Conservation (phyloP, 768 basidiomycete genomes). For the Multifurca ochricompacta region DNA sequence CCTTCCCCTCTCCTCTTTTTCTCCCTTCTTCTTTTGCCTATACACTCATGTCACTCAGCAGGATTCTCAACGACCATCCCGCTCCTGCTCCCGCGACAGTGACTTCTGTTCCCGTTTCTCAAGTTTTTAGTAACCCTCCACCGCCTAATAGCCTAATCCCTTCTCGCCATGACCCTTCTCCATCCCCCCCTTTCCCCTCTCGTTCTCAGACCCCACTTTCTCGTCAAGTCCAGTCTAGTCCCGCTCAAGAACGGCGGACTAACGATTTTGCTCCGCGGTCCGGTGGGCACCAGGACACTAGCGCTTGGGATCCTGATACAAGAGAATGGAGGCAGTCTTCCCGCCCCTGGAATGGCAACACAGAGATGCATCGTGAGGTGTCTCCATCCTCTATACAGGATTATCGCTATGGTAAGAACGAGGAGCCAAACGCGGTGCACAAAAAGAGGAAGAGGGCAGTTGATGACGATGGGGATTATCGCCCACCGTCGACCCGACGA, state of each 20-base stretch:
- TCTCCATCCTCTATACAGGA: constrained; percentile 27
- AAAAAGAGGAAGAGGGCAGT: constrained; percentile 45
- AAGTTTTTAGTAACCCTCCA: constrained; percentile 24
- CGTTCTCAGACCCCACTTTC: constrained; percentile 16
- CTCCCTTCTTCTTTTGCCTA: not conserved
- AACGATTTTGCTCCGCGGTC: constrained; percentile 34
- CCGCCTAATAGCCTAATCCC: constrained; percentile 24
- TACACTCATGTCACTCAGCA: constrained; percentile 23
- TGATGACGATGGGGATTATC: constrained; percentile 51
- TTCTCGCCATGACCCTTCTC: constrained; percentile 16
- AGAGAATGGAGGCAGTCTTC: constrained; percentile 35
- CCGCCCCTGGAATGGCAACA: constrained; percentile 31
- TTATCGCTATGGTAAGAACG: constrained; percentile 21
- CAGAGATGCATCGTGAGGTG: constrained; percentile 28
- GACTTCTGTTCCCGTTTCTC: constrained; percentile 27
- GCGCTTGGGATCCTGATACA: constrained; percentile 34
- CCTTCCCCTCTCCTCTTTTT: too few species aligned
- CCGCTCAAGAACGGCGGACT: constrained; percentile 26
- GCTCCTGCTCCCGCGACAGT: constrained; percentile 21
- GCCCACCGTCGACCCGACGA: constrained; percentile 43
- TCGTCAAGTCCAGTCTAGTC: constrained; percentile 22
- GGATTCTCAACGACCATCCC: constrained; percentile 43
- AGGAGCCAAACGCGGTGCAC: constrained; percentile 13
- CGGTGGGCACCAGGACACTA: constrained; percentile 31
- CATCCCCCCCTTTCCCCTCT: constrained; percentile 15